Base-by-base conservation (phyloP, 1,139 yeast species). In the Debaryomycetaceae sp. region DNA sequence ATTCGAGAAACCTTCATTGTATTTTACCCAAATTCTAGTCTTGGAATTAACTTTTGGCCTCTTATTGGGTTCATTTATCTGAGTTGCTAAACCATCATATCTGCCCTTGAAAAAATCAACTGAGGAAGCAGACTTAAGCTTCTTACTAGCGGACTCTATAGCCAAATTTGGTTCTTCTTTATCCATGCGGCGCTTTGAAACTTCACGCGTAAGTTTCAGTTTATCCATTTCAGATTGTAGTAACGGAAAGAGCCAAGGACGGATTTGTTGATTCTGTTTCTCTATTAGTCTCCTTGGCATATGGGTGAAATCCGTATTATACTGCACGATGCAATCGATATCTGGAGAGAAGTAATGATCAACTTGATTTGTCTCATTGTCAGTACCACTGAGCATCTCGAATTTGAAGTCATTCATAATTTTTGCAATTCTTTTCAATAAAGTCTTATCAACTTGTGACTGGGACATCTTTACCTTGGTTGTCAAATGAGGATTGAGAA, bases 1-100 rank as follows among this genome's bases (percentile, higher is more conserved):
- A 63, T 91, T 87, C 6, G 96, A 87, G 56, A 87, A 91, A 1
- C 99, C 98, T 63, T 91, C 98, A 52, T 87, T 87, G 57, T 84
- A 91, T 58, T 87, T 91, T 13, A 93, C 87, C 98, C 98, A 93
- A 6, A 89, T 85, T 49, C 86, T 72, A 9, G 62, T 47, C 27
- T 51, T 50, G n/a, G 52, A 56, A 22, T 46, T 47, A 13, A 52
- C 46, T 39, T 49, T 42, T 34, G 43, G 45, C 4, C n/a, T 17
- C 5, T 13, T 8, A 13, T 24, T 34, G 2, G 51, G 36, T 31
- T 53, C 53, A 8, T 57, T 56, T 17, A 55, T 50, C 43, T 60
- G 66, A 13, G 56, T 58, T 46, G 66, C 50, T 11, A 69, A 50
- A 22, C 65, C 69, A 27, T 69, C 75, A 47, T 73, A 72, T 47